Base-by-base conservation (phyloP, 176 grass and related monocot species). In the Areca catechu region DNA sequence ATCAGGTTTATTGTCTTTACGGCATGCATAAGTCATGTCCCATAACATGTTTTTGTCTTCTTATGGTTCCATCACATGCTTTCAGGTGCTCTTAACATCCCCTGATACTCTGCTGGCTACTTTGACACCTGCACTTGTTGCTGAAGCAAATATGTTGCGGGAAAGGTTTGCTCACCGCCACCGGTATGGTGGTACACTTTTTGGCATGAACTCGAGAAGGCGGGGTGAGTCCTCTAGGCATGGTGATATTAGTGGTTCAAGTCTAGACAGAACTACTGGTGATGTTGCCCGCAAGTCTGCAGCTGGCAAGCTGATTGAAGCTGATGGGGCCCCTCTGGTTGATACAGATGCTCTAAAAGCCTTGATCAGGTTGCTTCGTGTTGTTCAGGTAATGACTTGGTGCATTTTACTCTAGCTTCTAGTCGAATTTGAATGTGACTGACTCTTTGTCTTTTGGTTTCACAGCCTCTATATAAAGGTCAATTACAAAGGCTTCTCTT, bases 111-210 rank as follows among this genome's bases (percentile, higher is more conserved):
- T 98, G 51, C 79, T 98, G 49, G 87, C 93, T 61, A 98, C 93
- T 60, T 66, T 98, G 54, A 82, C 93, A 16, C 93, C 93, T 72
- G 87, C 93, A 25, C 71, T 98, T 68, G 93, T 98, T 79, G 93
- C 84, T 72, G 93, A 98, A 88, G 93, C 93, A 14, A 98, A 91
- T 62, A 81, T 98, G 87, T 72, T 98, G 55, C 76, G 93, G 66
- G 87, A 98, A 78, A 98, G 93, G 60, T 92, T 88, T 82, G 93
- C 93, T 78, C 83, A 92, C 77, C 74, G 93, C 25, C 85, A 92
- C 73, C 84, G 27, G 27, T 12, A 85, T 22, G 83, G 77, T 54
- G 68, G 87, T 23, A 52, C 87, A 51, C 69, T 92, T 71, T 92
- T 92, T 88, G 87, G 87, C 58, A 85, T 92, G 78, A 84, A 71